Base-by-base conservation (phyloP, 2,329 filamentous ascomycete species). In the Dactylellina cionopaga region DNA sequence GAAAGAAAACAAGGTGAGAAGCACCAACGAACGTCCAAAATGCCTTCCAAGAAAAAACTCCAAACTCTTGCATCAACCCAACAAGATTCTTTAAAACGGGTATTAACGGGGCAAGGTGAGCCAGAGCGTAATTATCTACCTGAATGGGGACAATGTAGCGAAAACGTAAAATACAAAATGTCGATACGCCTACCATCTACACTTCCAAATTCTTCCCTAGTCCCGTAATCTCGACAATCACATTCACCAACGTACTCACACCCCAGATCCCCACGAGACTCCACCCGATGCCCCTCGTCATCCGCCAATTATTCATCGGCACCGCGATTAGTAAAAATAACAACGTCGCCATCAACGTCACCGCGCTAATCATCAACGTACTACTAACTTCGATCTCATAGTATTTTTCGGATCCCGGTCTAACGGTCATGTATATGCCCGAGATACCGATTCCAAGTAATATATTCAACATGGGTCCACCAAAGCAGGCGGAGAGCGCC, bases 381-480 rank as follows among this genome's bases (percentile, higher is more conserved):
- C 90, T 91, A 69, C 89, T 92, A 62, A 99, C 90, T 75, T 92
- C 86, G 68, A 99, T 91, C 62, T 88, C 85, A 79, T 97, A 98
- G 0, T 91, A 87, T 76, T 88, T 87, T 79, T 92, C 93, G 62
- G 84, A 15, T 87, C 83, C 0, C 94, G 88, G 75, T 89, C 89
- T 60, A 85, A 96, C 84, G 64, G 91, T 93, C 86, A 97, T 95
- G 79, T 93, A 96, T 37, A 92, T 86, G 13, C 95, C 95, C 24
- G 90, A 91, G 2, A 98, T 84, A n/a, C 95, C 95, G 56, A 99
- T 93, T 0, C 95, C 95, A 2, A 99, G 86, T 0, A 99, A 83
- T 74, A 99, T 99, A 77, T 99, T 99, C 39, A 99, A 86, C 92
- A 99, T 94, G 0, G 95, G 95, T 0, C 95, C 96, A n/a, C 95